Evolutionary conservation across 2,329 filamentous ascomycete genomes (phyloP).

Genomic region (Neofusicoccum laricinum): DNA sequence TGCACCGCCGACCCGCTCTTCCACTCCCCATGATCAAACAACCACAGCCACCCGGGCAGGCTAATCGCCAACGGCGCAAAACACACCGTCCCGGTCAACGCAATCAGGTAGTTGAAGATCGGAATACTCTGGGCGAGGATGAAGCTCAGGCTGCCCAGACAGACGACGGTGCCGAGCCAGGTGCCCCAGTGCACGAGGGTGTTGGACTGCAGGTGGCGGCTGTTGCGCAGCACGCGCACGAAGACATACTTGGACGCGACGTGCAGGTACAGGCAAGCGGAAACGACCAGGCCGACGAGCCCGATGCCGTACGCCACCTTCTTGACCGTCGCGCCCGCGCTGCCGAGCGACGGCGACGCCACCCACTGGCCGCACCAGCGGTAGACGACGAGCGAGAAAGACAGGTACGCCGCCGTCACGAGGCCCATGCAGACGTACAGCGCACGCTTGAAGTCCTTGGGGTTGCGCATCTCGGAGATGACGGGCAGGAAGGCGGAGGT

Average conservation of each 20-base stretch:
- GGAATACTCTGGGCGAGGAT: conserved; percentile 50
- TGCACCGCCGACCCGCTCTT: conserved; percentile 34
- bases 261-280: conserved; percentile 50
- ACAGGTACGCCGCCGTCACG: conserved; percentile 54
- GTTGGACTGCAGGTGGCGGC: conserved; percentile 48
- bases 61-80: conserved; percentile 52
- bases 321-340: conserved; percentile 44
- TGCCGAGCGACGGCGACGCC: conserved; percentile 48
- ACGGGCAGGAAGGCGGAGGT: conserved; percentile 63
- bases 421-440: conserved; percentile 59
- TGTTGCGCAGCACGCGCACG: conserved; percentile 47
- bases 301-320: conserved; percentile 53
- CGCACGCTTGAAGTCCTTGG: conserved; percentile 59
- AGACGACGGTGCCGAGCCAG: conserved; percentile 47
- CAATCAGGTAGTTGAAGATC: conserved; percentile 54
- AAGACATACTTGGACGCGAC: conserved; percentile 53
- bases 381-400: conserved; percentile 52
- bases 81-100: conserved; percentile 48
- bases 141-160: conserved; percentile 47
- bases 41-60: conserved; percentile 51
- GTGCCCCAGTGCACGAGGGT: conserved; percentile 46
- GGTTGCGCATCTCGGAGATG: conserved; percentile 63
- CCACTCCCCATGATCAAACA: conserved; percentile 48
- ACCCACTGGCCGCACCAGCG: conserved; percentile 49
- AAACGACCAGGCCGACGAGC: conserved; percentile 51